Evolutionary conservation across 495 filamentous ascomycete genomes (phyloP), one percentile per base, ranked within the genome.

Genomic region (Clavariopsis aquatica): DNA sequence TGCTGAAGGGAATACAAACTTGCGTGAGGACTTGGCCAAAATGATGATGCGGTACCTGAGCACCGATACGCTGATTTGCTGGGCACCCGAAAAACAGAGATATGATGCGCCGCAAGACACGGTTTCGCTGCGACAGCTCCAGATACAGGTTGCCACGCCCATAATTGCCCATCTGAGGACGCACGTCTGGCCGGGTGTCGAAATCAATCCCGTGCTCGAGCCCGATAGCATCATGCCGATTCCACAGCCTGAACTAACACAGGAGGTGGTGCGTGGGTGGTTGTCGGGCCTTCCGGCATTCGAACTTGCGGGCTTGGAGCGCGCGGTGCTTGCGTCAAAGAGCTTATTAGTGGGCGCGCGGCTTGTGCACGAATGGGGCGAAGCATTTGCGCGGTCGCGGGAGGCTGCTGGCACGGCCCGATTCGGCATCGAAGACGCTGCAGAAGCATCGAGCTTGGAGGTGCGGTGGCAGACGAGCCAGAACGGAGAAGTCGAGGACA

Each of bases 401-500:
- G 71, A 73, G 20, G 71, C 77, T 58, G 68, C 47, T 62, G 69
- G 31, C 24, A 64, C 64, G 41, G 66, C 70, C 65, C 63, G 55
- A 55, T 90, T 85, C 71, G 87, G 86, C 0, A 80, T 87, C 1
- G 84, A 87, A 57, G 83, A 96, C 72, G 93, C 92, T 17, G 86
- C 90, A 2, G 78, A 84, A 74, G 85, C 91, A 24, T 86, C 87
- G 3, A 95, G 84, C 65, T 67, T 94, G 22, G 94, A 98, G 80
- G 91, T 96, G 19, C 81, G 82, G 65, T 97, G 90, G 88, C 94
- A 98, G 82, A 96, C 89, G 5, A 78, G 84, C 17, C 83, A 86
- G 78, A 98, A 94, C 92, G 94, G 94, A 1, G 92, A 95, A 79
- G 94, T 98, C 2, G 95, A 98, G 76, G 94, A 98, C 78, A 96